Evolutionary conservation across 192 early-diverging fungal species (phyloP), one percentile per base, ranked within the genome.

Genomic region (Coemansia guatemalensis): DNA sequence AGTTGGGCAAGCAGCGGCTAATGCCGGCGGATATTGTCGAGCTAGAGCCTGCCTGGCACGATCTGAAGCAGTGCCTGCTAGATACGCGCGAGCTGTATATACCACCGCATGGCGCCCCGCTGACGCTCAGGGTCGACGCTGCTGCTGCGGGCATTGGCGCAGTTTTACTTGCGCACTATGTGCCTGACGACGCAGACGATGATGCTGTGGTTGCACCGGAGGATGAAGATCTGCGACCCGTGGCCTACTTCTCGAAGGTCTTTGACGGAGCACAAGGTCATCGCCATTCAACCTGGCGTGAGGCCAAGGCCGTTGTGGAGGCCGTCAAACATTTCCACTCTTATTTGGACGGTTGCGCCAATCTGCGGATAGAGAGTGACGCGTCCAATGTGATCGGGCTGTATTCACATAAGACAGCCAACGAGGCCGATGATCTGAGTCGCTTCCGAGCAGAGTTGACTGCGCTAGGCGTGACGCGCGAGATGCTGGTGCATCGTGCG

Each of bases 241-340:
- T 71, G 0, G 68, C 64, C n/a, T 76, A 59, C 53, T 76, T 58
- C 53, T 70, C 64, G 12, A 29, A 30, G 11, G 58, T 47, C 0
- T 76, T 76, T 44, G 60, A 49, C 41, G 60, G 74, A 1, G 50
- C 30, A 32, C 30, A 32, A 32, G 30, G 30, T 8, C 30, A 32
- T 32, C 30, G 50, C 1, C 68, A 66, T 17, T 58, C 68, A 0
- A 60, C 63, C 0, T 76, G 62, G 60, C 50, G 60, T 2, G 68
- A 76, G 60, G 64, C 68, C 1, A 60, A 48, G 2, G 68, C 67
- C 0, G 60, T 67, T 0, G 23, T 54, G 2, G 54, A 62, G 32
- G 55, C 68, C 1, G 68, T 65, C 27, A 56, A 57, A 22, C 39
- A 66, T 23, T 71, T 76, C 33, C 70, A 70, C 48, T 27, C 67